Evolutionary conservation across 176 grass and related monocot genomes (phyloP).

Genomic region (Phoenix dactylifera): DNA sequence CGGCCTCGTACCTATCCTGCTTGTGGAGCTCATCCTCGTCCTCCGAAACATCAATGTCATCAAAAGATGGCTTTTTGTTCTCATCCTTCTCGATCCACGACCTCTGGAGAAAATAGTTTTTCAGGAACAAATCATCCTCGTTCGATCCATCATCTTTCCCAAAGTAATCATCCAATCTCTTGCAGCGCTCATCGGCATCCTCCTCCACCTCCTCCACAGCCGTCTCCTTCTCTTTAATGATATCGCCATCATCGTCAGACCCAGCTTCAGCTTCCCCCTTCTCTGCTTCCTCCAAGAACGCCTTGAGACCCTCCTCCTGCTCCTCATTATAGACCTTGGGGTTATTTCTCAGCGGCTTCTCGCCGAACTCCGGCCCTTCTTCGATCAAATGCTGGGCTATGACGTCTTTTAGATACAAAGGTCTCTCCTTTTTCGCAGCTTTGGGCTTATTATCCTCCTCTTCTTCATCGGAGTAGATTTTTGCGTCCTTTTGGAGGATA

Average conservation of each 20-base stretch:
- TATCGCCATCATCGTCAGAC: slow-evolving; percentile 27
- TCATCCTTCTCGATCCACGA: slow-evolving; percentile 36
- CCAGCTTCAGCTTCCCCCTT: slow-evolving; percentile 34
- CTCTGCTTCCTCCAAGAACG: slow-evolving; percentile 49
- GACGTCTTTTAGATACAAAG: slow-evolving; percentile 83
- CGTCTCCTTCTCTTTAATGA: slow-evolving; percentile 50
- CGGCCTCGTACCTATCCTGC: slow-evolving; percentile 55
- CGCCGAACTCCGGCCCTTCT: slow-evolving; percentile 63
- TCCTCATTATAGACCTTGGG: slow-evolving; percentile 59
- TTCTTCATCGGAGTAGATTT: slow-evolving; percentile 43
- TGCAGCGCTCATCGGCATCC: slow-evolving; percentile 31
- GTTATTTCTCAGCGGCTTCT: slow-evolving; percentile 38
- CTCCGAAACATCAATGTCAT: slow-evolving; percentile 49
- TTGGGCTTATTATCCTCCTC: slow-evolving; percentile 14
- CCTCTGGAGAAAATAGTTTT: slow-evolving; percentile 58
- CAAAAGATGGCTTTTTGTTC: slow-evolving; percentile 18
- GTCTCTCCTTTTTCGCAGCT: slow-evolving; percentile 59
- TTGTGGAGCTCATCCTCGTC: slow-evolving; percentile 46
- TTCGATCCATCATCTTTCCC: slow-evolving; percentile 60
- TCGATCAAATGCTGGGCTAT: slow-evolving; percentile 69
- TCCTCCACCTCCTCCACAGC: slow-evolving; percentile 12
- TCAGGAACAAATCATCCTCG: slow-evolving; percentile 73
- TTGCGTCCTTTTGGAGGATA: slow-evolving; percentile 41
- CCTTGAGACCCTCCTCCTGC: slow-evolving; percentile 59
- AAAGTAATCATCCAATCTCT: slow-evolving; percentile 49